Evolutionary conservation across 768 basidiomycete species (phyloP), one percentile per base, ranked within the genome.

Genomic region (Chlorophyllum brunneum): DNA sequence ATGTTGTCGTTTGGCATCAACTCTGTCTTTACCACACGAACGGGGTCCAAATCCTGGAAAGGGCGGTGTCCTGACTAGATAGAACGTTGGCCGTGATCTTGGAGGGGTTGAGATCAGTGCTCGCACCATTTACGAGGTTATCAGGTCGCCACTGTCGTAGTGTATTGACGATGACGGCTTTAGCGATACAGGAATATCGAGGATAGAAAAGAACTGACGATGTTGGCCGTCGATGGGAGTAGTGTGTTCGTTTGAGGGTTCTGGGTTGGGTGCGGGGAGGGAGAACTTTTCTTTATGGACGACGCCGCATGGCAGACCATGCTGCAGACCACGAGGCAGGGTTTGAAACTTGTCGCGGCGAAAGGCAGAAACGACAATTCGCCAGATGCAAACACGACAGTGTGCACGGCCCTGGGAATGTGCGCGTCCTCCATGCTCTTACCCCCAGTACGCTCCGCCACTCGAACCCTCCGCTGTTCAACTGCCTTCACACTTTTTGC

Each of bases 1-100:
- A 62, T 57, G 13, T 60, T 53, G 37, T 63, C 61, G 15, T 51
- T 31, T 10, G 20, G 30, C 5, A 3, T 16, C 39, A 51, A 4
- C 10, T 23, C 40, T 16, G 33, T 30, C 20, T 39, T 51, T 10
- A 11, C 13, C 10, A 49, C 48, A 2, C 6, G 34, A 9, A 24
- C 18, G 20, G 23, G 23, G 6, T 24, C 15, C 9, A 48, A n/a
- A 16, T 48, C 34, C 23, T 16, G 11, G 23, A 38, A 37, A 43
- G 15, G 16, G 29, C 29, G n/a, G 43, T 10, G n/a, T 10, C 18
- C 31, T 30, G 27, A 30, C 36, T 27, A 22, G 27, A 34, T 46
- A 30, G 2, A 22, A 7, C 20, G 31, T 34, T 9, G 10, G 22
- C 20, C 20, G 16, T 6, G 18, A 20, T 20, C 5, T 20, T 39